Evolutionary conservation across 805 yeast genomes (phyloP).

Genomic region (Starmerella sp.): DNA sequence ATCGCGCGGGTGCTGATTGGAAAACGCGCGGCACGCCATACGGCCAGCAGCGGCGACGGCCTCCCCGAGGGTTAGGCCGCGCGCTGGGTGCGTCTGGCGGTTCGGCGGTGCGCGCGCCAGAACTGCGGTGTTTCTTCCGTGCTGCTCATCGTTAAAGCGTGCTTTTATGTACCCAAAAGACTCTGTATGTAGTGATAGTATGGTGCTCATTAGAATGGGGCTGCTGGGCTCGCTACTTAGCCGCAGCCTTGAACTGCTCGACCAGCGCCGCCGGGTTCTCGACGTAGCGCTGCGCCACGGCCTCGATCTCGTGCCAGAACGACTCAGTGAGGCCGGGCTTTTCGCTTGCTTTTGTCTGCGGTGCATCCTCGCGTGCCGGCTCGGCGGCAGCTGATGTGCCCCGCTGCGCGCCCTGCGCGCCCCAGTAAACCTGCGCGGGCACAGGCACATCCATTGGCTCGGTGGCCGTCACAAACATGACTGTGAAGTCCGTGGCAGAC

Average conservation of each 20-base stretch:
- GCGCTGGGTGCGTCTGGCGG: neutral
- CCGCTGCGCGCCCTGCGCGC: slow-evolving; percentile 3
- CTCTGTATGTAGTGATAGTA: no score
- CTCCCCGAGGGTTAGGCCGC: neutral
- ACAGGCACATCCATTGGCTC: slow-evolving; percentile 13
- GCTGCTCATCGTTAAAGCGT: no score
- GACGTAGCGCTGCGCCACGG: slow-evolving; percentile 15
- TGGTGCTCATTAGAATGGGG: no score
- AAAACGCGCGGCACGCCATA: neutral
- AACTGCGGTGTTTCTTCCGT: no score
- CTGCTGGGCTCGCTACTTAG: no score
- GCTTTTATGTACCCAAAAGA: no score
- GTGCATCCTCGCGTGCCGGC: neutral
- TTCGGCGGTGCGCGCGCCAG: neutral
- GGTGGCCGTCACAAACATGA: slow-evolving; percentile 15
- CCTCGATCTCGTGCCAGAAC: slow-evolving; percentile 21
- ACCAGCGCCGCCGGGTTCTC: slow-evolving; percentile 12
- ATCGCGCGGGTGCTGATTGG: neutral
- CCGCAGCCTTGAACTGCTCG: neutral
- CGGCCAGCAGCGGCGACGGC: neutral
- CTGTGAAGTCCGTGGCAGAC: slow-evolving; percentile 17
- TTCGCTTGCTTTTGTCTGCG: neutral
- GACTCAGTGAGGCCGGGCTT: slow-evolving; percentile 17
- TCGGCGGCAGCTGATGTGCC: neutral
- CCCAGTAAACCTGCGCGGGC: slow-evolving; percentile 20